Percentiles rank a stretch among this genome's conserved stretches.
Evolutionary conservation across 257 asterid species (phyloP).

Genomic region (Penstemon newberryi): DNA sequence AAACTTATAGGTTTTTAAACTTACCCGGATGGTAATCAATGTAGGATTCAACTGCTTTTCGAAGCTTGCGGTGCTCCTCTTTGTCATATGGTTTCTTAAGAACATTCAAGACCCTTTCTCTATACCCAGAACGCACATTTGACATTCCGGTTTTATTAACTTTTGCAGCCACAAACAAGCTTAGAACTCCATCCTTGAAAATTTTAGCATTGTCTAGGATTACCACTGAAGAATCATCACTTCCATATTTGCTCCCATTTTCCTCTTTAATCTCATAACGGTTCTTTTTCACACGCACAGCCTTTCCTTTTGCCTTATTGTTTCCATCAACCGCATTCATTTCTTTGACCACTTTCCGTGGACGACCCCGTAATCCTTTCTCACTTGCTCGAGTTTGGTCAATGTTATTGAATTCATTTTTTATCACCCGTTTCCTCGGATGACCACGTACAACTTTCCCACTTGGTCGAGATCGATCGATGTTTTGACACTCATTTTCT

Average conservation of each 20-base stretch:
- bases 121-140: constrained; percentile 23
- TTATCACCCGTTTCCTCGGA: too few species aligned
- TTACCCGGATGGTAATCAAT: too few species aligned
- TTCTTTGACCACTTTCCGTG: neutral
- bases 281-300: neutral
- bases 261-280: too few species aligned
- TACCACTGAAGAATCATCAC: constrained; percentile 24
- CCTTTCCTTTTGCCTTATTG: neutral
- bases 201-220: constrained; percentile 31
- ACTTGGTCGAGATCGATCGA: too few species aligned
- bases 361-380: too few species aligned
- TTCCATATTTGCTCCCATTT: too few species aligned
- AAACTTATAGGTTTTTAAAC: too few species aligned
- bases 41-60: too few species aligned
- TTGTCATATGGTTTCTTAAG: constrained; percentile 36
- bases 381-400: too few species aligned
- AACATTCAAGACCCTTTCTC: constrained; percentile 29
- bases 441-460: too few species aligned
- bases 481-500: too few species aligned
- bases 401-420: too few species aligned
- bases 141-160: neutral
- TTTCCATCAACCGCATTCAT: neutral
- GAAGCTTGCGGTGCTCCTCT: constrained; percentile 11
- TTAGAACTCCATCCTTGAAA: constrained; percentile 3
- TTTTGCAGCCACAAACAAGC: constrained; percentile 31